Base-by-base conservation (phyloP, 2,329 filamentous ascomycete species). In the Ilyonectria destructans region DNA sequence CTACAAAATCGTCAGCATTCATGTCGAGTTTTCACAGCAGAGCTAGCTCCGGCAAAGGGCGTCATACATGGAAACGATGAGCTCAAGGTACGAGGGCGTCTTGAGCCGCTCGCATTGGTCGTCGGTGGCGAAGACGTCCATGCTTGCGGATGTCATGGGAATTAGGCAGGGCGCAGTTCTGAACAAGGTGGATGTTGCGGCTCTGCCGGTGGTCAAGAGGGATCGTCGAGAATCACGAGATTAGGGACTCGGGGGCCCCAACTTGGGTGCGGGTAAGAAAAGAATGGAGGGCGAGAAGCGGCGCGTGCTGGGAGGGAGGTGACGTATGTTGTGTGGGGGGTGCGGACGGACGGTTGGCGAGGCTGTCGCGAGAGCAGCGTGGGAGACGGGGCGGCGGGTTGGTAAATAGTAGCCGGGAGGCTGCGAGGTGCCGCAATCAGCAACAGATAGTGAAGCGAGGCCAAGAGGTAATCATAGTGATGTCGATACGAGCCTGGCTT, bases 51-150 rank as follows among this genome's bases (percentile, higher is more conserved):
- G 29, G 19, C 29, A 43, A 35, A 52, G 35, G 29, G 56, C 31
- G 51, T 69, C 83, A 76, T 77, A 89, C 88, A 89, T 86, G 43
- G 88, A 89, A 51, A 89, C 80, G 68, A 86, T 83, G 70, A 90
- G 82, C 75, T 88, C 88, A 65, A 87, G 80, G 74, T 88, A 85
- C 64, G 85, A 85, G 17, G 87, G 86, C 69, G 85, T 80, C 68
- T 85, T 84, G 67, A 89, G 84, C 69, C 82, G 82, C 71, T 88
- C 85, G 78, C 88, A 90, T 66, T 77, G 70, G 62, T 69, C 70
- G 9, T 75, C 68, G 46, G 67, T 59, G 49, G 71, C 65, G 51
- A 77, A 78, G 59, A 77, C 58, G 58, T 78, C 77, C 77, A 78
- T 77, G 62, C 64, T 65, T 59, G 57, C 61, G 58, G 60, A 51